Evolutionary conservation across 2,329 filamentous ascomycete genomes (phyloP).

Genomic region (Epichloe sibirici): DNA sequence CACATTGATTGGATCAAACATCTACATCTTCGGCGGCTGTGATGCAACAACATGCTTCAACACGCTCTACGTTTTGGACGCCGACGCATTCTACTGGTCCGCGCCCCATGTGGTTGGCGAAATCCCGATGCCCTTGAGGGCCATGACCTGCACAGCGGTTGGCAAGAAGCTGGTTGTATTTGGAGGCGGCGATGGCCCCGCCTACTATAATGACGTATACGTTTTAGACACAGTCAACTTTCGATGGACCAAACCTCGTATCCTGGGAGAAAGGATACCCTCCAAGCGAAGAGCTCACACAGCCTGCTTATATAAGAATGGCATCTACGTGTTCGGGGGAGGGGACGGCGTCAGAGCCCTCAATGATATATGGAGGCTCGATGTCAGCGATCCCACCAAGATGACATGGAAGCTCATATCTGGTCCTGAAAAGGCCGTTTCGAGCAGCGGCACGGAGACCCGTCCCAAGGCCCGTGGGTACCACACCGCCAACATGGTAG

Average conservation of each 20-base stretch:
- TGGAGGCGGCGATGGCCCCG: constrained; percentile 56
- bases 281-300: constrained; percentile 55
- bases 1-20: constrained; percentile 52
- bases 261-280: constrained; percentile 44
- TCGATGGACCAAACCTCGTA: constrained; percentile 50
- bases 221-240: constrained; percentile 60
- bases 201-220: constrained; percentile 62
- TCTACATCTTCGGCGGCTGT: constrained; percentile 59
- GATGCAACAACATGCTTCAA: constrained; percentile 57
- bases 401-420: constrained; percentile 59
- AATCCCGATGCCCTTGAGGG: constrained; percentile 50
- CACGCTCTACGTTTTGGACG: constrained; percentile 56
- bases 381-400: constrained; percentile 52
- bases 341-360: constrained; percentile 58
- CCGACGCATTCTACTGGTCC: constrained; percentile 59
- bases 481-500: constrained; percentile 63
- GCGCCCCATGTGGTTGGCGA: constrained; percentile 52
- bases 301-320: constrained; percentile 59
- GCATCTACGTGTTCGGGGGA: constrained; percentile 60
- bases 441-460: constrained; percentile 20
- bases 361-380: constrained; percentile 62
- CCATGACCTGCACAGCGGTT: constrained; percentile 61
- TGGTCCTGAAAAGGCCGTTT: constrained; percentile 25
- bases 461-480: constrained; percentile 55
- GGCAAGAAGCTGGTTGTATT: constrained; percentile 60